These are phyloP conservation scores for Lyophyllum shimeji DNA, from an alignment of 768 basidiomycete species.

Conservation along the genomic window DNA sequence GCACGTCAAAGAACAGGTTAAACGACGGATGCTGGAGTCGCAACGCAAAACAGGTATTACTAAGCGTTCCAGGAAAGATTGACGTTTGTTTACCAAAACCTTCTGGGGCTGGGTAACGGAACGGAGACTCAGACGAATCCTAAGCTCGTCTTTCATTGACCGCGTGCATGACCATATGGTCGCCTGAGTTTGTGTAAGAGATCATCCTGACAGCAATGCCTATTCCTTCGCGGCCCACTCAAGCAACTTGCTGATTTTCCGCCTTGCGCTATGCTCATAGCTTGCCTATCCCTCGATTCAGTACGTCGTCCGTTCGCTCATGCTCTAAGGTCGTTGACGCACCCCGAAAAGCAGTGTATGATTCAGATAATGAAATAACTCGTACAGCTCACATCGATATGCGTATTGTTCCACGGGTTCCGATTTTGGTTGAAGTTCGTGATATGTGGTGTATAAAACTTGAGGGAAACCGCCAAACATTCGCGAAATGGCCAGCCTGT, in stretches of 20 bases:
- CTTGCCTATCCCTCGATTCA: constrained; percentile 33
- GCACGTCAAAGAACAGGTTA: neutral
- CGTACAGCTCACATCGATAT: constrained; percentile 66
- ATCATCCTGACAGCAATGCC: neutral
- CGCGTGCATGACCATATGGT: neutral
- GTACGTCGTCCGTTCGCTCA: constrained; percentile 7
- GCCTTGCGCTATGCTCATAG: constrained; percentile 55
- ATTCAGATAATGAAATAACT: constrained; percentile 81
- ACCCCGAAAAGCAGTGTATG: constrained; percentile 81
- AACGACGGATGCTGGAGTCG: neutral
- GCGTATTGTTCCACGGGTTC: constrained; percentile 42
- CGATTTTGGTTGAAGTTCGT: constrained; percentile 55
- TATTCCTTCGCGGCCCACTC: constrained; percentile 6
- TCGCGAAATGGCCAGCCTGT: constrained; percentile 71
- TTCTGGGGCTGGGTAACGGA: too few species aligned
- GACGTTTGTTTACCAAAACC: constrained; percentile 12
- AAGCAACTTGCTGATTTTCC: constrained; percentile 38
- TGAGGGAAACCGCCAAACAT: constrained; percentile 77
- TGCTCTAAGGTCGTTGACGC: constrained; percentile 24
- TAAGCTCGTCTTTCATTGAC: neutral
- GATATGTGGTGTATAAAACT: constrained; percentile 66
- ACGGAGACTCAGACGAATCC: too few species aligned
- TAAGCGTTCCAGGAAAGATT: constrained; percentile 24
- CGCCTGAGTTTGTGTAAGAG: neutral
- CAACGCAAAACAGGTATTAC: constrained; percentile 19